These are phyloP conservation scores for Xerocomus brunneocitrinus DNA, from an alignment of 768 basidiomycete species.

Conservation along the genomic window DNA sequence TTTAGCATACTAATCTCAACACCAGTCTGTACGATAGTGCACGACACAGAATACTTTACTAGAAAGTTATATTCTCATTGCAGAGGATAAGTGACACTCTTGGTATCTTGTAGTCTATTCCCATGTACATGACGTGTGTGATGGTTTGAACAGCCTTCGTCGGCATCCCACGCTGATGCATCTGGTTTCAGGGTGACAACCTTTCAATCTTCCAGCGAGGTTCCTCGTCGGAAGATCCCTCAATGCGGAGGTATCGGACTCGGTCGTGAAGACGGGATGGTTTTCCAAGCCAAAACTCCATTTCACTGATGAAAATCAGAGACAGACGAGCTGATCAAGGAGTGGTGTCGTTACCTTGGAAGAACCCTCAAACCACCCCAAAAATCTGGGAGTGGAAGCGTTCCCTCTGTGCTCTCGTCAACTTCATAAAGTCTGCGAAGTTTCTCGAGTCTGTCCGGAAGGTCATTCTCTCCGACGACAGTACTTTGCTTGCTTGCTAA, in stretches of 20 bases:
- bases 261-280: conserved; percentile 94
- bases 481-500: conserved; percentile 91
- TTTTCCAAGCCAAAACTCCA: conserved; percentile 97
- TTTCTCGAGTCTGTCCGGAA: conserved; percentile 56
- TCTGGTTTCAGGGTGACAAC: conserved; percentile 56
- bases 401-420: conserved; percentile 33
- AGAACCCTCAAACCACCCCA: conserved; percentile 97
- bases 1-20: background rate
- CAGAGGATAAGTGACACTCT: background rate
- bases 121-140: background rate
- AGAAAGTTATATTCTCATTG: background rate
- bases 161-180: background rate
- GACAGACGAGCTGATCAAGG: background rate
- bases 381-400: conserved; percentile 78
- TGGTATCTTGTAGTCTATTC: conserved; percentile 12
- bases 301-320: conserved; percentile 54
- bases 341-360: conserved; percentile 55
- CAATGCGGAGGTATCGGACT: conserved; percentile 64
- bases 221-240: conserved; percentile 43
- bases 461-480: conserved; percentile 67
- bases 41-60: background rate
- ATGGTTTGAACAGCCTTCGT: background rate
- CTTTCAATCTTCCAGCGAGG: conserved; percentile 75
- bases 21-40: background rate
- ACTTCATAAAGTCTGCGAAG: conserved; percentile 55